phyloP scores from a whole-genome alignment of 139 green algal species.

The Coccomyxa sp. region DNA sequence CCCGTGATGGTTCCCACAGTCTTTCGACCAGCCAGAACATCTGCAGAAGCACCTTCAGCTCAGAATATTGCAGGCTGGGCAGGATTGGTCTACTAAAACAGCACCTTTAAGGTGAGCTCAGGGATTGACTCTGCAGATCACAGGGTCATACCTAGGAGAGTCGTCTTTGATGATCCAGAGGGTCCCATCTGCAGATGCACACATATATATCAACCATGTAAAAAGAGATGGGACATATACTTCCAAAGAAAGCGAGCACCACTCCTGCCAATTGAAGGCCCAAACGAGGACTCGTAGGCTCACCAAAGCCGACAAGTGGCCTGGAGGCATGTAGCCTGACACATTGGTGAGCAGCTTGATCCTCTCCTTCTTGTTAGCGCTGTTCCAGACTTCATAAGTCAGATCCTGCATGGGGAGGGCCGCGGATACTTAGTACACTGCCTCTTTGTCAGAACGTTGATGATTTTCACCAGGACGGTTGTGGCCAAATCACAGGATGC shows the following conservation, averaged over 20 bases:
- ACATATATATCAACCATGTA: neutral
- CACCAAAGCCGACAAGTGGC: conserved; percentile 22
- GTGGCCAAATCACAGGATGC: too few species aligned
- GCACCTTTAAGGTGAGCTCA: too few species aligned
- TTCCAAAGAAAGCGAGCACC: neutral
- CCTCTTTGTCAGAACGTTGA: too few species aligned
- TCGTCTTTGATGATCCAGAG: conserved; percentile 9
- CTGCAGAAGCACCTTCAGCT: neutral
- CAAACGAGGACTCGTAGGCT: neutral
- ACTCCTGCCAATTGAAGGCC: too few species aligned
- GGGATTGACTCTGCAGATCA: too few species aligned
- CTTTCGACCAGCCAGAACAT: conserved; percentile 56
- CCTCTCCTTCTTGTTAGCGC: conserved; percentile 23
- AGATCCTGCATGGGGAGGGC: too few species aligned
- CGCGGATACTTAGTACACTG: too few species aligned
- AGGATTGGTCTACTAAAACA: too few species aligned
- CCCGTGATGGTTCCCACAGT: conserved; percentile 23
- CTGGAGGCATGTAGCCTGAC: conserved; percentile 22
- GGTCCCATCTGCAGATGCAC: conserved; percentile 9
- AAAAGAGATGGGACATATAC: neutral
- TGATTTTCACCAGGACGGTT: too few species aligned
- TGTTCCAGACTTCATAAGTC: conserved; percentile 23
- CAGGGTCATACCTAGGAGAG: conserved; percentile 15
- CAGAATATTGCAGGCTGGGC: too few species aligned
- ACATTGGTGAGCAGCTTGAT: conserved; percentile 22